A percentile compares a stretch with the other conserved stretches of the same genome.
phyloP scores from a whole-genome alignment of 2,329 filamentous ascomycete genomes.

The Calonectria crousiana region DNA sequence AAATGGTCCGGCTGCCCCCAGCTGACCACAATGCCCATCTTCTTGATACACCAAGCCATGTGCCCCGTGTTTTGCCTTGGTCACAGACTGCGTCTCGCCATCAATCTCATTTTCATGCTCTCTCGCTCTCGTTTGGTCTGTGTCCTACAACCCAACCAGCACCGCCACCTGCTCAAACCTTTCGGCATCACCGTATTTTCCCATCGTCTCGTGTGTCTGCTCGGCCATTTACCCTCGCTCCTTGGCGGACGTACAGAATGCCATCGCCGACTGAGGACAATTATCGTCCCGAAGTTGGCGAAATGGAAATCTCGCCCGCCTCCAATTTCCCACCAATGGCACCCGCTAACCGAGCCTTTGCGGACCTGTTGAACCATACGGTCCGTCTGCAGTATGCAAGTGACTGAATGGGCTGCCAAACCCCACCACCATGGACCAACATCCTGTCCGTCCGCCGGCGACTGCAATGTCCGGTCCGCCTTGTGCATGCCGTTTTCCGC shows the following conservation, averaged over 20 bases:
- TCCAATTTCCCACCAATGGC: slow-evolving; percentile 10
- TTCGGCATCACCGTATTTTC: not conserved
- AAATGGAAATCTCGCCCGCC: not conserved
- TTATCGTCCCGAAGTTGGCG: not conserved
- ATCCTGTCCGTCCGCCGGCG: not conserved
- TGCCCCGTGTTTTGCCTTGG: slow-evolving; percentile 24
- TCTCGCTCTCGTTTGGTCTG: not conserved
- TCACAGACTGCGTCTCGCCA: slow-evolving; percentile 16
- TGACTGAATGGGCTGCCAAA: not conserved
- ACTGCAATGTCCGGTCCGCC: not conserved
- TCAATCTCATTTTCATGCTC: slow-evolving; percentile 21
- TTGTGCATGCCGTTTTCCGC: not conserved
- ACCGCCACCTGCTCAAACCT: not conserved
- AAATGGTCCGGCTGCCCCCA: not conserved
- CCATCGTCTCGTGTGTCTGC: not conserved
- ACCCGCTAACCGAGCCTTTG: not conserved
- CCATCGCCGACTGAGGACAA: not conserved
- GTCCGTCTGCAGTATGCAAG: not conserved
- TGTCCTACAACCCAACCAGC: not conserved
- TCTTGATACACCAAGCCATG: slow-evolving; percentile 3
- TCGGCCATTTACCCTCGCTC: not conserved
- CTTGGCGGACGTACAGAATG: not conserved
- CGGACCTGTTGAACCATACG: not conserved
- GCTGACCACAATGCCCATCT: not conserved
- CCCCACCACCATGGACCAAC: not conserved